Evolutionary conservation across 169 alveolate species (phyloP), one percentile per base, ranked within the genome.

Genomic region (Plasmodium gaboni): DNA sequence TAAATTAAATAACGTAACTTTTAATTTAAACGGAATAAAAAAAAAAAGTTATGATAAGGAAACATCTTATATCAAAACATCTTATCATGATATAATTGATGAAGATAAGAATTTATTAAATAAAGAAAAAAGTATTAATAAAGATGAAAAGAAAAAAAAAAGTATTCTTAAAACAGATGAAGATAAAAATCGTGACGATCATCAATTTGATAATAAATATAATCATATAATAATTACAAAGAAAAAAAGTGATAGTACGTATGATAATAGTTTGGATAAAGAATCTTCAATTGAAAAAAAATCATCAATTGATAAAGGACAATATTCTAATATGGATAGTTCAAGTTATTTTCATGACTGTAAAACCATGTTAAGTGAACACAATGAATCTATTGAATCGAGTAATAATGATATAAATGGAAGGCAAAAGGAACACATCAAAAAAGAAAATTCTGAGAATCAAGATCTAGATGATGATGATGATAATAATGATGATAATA

Each of bases 61-160:
- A 19, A 5, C 46, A 5, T 38, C 46, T 9, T 55, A 55, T 22
- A 8, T 55, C 22, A 55, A 55, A 55, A 63, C 64, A 9, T 44
- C 86, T 1, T 83, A 69, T 50, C 85, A 83, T 38, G 91, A 83
- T 57, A 55, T 59, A 38, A 26, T 42, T 55, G 91, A 83, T 69
- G 85, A 68, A 83, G 73, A 46, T 26, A 44, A 83, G 19, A 2
- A 24, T 5, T 26, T 60, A 15, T 19, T 42, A n/a, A 24, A 15
- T 24, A 17, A n/a, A n/a, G 46, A 19, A 22, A 28, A n/a, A 28
- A 28, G 70, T 38, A 22, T 57, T 22, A 26, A 15, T 15, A 24
- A 22, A 10, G 13, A 15, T 55, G 44, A 42, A 51, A 60, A 32
- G 15, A 38, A 42, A 59, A 59, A 69, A 15, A 76, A 78, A 28